Conservation (phyloP, 2,329 filamentous ascomycete genomes). For the Orbilia ellipsospora region DNA sequence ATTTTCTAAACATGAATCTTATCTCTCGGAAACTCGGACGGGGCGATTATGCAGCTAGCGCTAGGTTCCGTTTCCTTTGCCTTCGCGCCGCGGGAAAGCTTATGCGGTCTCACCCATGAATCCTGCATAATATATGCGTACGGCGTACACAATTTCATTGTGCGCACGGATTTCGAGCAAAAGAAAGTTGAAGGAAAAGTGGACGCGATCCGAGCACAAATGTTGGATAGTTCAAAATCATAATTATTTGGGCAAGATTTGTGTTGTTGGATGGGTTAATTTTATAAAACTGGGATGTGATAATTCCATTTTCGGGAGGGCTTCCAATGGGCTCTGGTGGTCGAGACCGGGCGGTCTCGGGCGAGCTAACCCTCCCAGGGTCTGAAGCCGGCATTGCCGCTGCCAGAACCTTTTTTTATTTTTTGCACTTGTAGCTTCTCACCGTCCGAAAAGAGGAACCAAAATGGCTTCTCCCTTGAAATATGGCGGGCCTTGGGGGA, state of each 20-base stretch:
- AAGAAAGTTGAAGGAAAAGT: slow-evolving; percentile 1
- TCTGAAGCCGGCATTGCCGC: not conserved
- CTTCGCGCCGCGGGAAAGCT: slow-evolving; percentile 24
- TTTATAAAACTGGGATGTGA: slow-evolving; percentile 10
- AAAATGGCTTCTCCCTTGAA: not conserved
- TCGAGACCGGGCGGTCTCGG: slow-evolving; percentile 13
- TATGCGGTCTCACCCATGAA: slow-evolving; percentile 17
- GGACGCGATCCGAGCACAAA: slow-evolving; percentile 24
- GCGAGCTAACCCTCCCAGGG: not conserved
- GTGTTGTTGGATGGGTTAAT: slow-evolving; percentile 6
- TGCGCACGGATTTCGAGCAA: slow-evolving; percentile 29
- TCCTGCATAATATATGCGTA: slow-evolving; percentile 11
- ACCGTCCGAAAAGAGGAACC: not conserved
- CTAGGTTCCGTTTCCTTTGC: slow-evolving; percentile 43
- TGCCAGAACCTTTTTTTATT: not conserved
- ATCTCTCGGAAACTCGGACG: slow-evolving; percentile 51
- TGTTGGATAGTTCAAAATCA: slow-evolving; percentile 1
- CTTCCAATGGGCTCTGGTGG: not conserved
- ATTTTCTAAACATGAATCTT: slow-evolving; percentile 41
- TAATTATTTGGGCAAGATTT: not conserved
- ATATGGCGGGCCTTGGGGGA: no score
- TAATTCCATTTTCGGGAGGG: slow-evolving; percentile 6
- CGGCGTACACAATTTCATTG: not conserved
- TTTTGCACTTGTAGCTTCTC: not conserved
- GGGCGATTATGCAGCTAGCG: slow-evolving; percentile 38